Evolutionary conservation across 805 yeast genomes (phyloP).

Genomic region (Starmerella sp.): DNA sequence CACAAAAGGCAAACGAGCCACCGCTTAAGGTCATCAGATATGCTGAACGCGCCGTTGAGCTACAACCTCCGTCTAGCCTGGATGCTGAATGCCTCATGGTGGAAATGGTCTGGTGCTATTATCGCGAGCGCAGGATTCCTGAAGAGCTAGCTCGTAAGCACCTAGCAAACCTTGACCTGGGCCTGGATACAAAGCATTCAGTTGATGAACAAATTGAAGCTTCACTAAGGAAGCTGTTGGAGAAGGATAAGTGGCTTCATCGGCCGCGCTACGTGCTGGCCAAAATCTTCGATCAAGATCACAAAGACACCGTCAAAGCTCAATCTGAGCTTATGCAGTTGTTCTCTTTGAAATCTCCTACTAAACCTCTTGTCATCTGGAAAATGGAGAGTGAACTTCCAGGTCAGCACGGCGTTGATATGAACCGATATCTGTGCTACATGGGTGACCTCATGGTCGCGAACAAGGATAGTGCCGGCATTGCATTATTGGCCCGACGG

Average conservation of each 20-base stretch:
- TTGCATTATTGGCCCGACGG: constrained; percentile 55
- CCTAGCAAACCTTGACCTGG: not conserved
- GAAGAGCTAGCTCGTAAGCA: not conserved
- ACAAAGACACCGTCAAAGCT: constrained; percentile 44
- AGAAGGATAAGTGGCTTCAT: constrained; percentile 88
- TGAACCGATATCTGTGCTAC: constrained; percentile 55
- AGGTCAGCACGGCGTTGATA: constrained; percentile 81
- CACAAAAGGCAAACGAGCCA: not conserved
- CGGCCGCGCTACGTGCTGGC: constrained; percentile 68
- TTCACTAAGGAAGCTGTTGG: constrained; percentile 27
- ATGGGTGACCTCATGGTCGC: constrained; percentile 45
- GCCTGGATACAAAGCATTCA: not conserved
- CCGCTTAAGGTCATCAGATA: not conserved
- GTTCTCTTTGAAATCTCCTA: constrained; percentile 50
- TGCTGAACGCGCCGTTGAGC: not conserved
- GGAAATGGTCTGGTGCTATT: constrained; percentile 2
- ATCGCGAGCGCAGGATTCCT: not conserved
- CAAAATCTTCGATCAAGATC: constrained; percentile 43
- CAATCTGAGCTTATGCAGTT: constrained; percentile 51
- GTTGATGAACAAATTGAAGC: not conserved
- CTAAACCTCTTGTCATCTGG: constrained; percentile 76
- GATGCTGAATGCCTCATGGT: constrained; percentile 10
- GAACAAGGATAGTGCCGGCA: constrained; percentile 45
- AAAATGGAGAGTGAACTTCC: constrained; percentile 85
- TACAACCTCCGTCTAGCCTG: not conserved